Evolutionary conservation across 352 stramenopile genomes (phyloP).

Genomic region (Achlya hypogyna): DNA sequence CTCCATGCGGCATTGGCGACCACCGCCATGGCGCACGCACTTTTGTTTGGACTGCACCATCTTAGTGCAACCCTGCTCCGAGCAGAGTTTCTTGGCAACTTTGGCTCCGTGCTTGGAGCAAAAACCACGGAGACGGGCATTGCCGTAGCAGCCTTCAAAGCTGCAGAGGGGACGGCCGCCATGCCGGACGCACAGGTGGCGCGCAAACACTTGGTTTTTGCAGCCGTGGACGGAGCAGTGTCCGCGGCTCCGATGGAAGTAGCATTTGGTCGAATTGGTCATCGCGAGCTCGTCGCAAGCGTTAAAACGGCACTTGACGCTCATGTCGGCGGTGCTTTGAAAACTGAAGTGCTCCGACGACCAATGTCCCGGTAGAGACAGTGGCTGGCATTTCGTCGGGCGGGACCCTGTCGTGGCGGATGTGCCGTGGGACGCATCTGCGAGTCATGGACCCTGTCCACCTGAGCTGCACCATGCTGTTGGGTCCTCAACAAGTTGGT

Average conservation of each 20-base stretch:
- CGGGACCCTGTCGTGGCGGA: background rate
- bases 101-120: conserved; percentile 13
- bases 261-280: background rate
- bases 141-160: conserved; percentile 5
- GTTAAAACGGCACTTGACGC: background rate
- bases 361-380: background rate
- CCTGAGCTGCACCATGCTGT: background rate
- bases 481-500: background rate
- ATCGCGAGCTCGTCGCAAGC: background rate
- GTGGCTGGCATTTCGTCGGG: background rate
- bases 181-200: conserved; percentile 12
- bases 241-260: conserved; percentile 1
- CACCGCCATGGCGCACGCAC: conserved; percentile 10
- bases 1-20: conserved; percentile 13
- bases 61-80: conserved; percentile 9
- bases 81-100: conserved; percentile 10
- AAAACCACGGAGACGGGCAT: conserved; percentile 10
- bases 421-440: background rate
- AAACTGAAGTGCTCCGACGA: background rate
- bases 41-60: conserved; percentile 13
- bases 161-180: conserved; percentile 5
- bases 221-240: background rate
- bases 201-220: conserved; percentile 15
- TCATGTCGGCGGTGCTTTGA: background rate
- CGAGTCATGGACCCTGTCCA: background rate